Base-by-base conservation (phyloP, 768 basidiomycete genomes). In the Russula virescens region DNA sequence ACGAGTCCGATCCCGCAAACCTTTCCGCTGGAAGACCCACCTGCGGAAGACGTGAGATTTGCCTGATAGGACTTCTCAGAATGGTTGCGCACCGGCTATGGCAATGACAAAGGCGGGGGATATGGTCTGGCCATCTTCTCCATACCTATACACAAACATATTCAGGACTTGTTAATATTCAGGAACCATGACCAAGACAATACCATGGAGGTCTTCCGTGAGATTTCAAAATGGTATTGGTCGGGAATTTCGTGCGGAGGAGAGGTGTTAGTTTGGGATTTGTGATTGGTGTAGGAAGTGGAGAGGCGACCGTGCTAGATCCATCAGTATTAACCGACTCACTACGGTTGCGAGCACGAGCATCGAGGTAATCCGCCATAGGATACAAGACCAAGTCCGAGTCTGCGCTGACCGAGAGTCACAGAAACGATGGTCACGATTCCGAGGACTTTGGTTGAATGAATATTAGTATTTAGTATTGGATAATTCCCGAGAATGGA, bases 161-260 rank as follows among this genome's bases (percentile, higher is more conserved):
- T 34, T 67, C 26, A 51, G 61, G 34, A 66, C 52, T 50, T 64
- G 40, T 66, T 18, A 43, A 45, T 21, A 34, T 56, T 23, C 59
- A 66, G 19, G 42, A 28, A 46, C n/a, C 56, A 46, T 42, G 7
- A n/a, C 18, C 51, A 66, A 38, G 26, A 16, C 11, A 48, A 59
- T 73, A 91, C 91, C 91, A 93, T 69, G 91, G 90, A 52, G 89
- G 89, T 51, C 91, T 81, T 53, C 91, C 91, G 74, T 94, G 91
- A 38, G 89, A 90, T 52, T 86, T 88, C 40, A 94, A 75, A 26
- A 94, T 77, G 2, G 83, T 89, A 69, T 93, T 94, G 76, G 91
- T 83, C 68, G 76, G 86, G 5, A 72, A 66, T 60, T 74, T 66
- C 9, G 61, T 53, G 28, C 16, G 45, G 34, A 62, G 28, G 38